These are phyloP conservation scores for Candida mattraensis DNA, from an alignment of 805 yeast genomes.

Conservation along the genomic window DNA sequence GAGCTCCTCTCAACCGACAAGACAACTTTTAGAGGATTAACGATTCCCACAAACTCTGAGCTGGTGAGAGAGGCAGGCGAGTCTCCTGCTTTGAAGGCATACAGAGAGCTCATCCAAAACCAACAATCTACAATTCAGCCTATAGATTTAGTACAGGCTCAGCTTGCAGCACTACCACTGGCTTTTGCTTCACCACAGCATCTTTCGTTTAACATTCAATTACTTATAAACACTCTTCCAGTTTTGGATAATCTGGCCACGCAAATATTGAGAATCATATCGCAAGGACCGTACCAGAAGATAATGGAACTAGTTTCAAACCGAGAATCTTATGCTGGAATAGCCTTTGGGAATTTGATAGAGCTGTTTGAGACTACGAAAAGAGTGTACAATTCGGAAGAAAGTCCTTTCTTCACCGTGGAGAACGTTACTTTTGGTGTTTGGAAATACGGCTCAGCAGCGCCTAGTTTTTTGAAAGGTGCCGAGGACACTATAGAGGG, in stretches of 20 bases:
- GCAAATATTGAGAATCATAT: conserved; percentile 72
- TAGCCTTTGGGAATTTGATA: conserved; percentile 63
- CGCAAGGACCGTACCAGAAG: conserved; percentile 74
- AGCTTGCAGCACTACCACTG: conserved; percentile 60
- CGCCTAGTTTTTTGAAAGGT: conserved; percentile 57
- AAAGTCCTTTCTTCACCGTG: conserved; percentile 70
- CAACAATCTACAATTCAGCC: conserved; percentile 20
- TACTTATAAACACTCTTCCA: conserved; percentile 67
- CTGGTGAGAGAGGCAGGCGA: conserved; percentile 27
- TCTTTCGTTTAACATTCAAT: conserved; percentile 60
- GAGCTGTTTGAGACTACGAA: conserved; percentile 78
- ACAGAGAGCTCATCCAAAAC: conserved; percentile 25
- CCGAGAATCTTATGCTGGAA: conserved; percentile 64
- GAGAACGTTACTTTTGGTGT: conserved; percentile 70
- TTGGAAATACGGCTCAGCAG: conserved; percentile 61
- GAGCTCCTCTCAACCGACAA: conserved; percentile 15
- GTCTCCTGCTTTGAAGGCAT: conserved; percentile 28
- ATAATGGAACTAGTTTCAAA: conserved; percentile 67
- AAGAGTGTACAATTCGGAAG: conserved; percentile 61
- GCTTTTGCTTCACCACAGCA: conserved; percentile 55
- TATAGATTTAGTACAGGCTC: conserved; percentile 39
- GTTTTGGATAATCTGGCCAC: conserved; percentile 79
- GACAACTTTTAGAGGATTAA: conserved; percentile 30
- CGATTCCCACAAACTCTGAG: conserved; percentile 37
- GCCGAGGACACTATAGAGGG: conserved; percentile 61